These are phyloP conservation scores for Botrytis elliptica DNA, from an alignment of 2,329 filamentous ascomycete species.

Conservation along the genomic window DNA sequence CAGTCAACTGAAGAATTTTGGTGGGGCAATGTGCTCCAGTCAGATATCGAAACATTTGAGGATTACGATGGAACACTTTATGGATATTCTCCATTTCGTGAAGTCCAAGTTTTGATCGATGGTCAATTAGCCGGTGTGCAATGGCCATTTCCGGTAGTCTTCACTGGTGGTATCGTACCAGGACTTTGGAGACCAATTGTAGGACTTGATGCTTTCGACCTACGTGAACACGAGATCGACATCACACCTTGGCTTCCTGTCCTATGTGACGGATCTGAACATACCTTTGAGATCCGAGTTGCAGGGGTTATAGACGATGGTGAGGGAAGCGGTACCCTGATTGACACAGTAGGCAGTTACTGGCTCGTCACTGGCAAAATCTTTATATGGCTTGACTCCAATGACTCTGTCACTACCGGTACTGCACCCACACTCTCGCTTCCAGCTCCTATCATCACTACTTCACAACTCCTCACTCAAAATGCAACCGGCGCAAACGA, in stretches of 20 bases:
- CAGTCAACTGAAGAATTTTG: slow-evolving; percentile 80
- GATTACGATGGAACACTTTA: slow-evolving; percentile 55
- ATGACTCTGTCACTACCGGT: slow-evolving; percentile 53
- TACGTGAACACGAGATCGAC: slow-evolving; percentile 78
- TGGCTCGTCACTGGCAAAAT: slow-evolving; percentile 80
- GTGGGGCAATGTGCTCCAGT: slow-evolving; percentile 74
- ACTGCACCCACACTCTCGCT: slow-evolving; percentile 38
- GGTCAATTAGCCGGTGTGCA: slow-evolving; percentile 68
- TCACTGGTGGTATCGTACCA: slow-evolving; percentile 77
- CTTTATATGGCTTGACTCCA: slow-evolving; percentile 69
- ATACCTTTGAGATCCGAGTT: slow-evolving; percentile 68
- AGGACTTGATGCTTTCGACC: slow-evolving; percentile 75
- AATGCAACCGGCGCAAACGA: slow-evolving; percentile 55
- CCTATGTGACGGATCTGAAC: slow-evolving; percentile 62
- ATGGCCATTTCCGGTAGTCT: slow-evolving; percentile 81
- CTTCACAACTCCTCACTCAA: slow-evolving; percentile 50
- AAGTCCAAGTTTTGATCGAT: slow-evolving; percentile 76
- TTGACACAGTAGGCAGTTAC: slow-evolving; percentile 57
- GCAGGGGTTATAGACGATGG: slow-evolving; percentile 60
- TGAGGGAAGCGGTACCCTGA: slow-evolving; percentile 48
- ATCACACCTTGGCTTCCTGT: slow-evolving; percentile 73
- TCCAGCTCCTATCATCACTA: slow-evolving; percentile 46
- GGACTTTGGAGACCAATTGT: slow-evolving; percentile 76
- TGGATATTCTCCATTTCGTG: slow-evolving; percentile 72
- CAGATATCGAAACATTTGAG: slow-evolving; percentile 58